These are phyloP conservation scores for Umbelopsis isabellina DNA, from an alignment of 192 early-diverging fungal genomes.

Conservation along the genomic window DNA sequence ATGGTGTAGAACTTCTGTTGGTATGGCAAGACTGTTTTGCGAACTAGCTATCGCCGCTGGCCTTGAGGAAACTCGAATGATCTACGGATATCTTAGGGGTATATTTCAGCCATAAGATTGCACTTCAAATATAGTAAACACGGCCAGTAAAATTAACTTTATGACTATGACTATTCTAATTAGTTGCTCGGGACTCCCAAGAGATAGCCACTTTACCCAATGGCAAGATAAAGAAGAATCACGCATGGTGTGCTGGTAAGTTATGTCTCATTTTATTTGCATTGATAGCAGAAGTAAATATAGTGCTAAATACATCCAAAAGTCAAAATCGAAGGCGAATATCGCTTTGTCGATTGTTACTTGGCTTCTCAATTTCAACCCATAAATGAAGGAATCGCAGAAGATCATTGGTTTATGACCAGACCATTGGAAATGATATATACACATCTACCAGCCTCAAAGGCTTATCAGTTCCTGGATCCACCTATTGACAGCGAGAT, in stretches of 20 bases:
- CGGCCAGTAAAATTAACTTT: no score
- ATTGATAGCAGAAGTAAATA: neutral
- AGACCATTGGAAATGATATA: constrained; percentile 32
- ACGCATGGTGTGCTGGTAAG: constrained; percentile 45
- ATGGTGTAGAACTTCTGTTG: constrained; percentile 44
- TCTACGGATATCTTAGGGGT: constrained; percentile 52
- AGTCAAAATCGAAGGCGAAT: constrained; percentile 52
- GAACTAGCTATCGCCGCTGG: constrained; percentile 57
- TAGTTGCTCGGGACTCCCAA: constrained; percentile 7
- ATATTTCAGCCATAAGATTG: neutral
- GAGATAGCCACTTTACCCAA: constrained; percentile 23
- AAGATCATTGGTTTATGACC: constrained; percentile 36
- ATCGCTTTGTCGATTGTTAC: constrained; percentile 60
- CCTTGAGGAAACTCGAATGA: constrained; percentile 45
- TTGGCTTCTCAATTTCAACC: constrained; percentile 52
- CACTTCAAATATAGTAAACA: neutral
- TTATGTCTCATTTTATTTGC: neutral
- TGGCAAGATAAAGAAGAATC: constrained; percentile 27
- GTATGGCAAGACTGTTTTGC: constrained; percentile 53
- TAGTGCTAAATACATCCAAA: neutral
- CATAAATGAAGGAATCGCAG: constrained; percentile 24
- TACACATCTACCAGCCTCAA: constrained; percentile 28
- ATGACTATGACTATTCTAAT: neutral
- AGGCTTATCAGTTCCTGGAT: constrained; percentile 38
- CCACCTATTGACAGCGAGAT: constrained; percentile 40